phyloP scores from a whole-genome alignment of 371 early-diverging fungal species.

The Mortierella sp. region DNA sequence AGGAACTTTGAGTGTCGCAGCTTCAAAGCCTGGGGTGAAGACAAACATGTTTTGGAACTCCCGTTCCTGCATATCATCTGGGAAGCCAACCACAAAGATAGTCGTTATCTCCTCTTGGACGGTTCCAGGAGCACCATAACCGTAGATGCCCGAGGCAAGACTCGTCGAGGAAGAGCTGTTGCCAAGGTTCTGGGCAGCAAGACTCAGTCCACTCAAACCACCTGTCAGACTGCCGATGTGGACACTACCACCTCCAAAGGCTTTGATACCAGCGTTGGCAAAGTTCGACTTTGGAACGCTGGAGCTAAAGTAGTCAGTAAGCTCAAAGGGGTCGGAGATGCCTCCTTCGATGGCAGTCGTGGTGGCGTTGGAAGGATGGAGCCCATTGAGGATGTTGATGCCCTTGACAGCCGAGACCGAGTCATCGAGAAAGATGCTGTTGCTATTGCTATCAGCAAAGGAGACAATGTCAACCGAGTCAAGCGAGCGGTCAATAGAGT shows the following conservation, averaged over 20 bases:
- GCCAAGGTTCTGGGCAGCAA: slow-evolving; percentile 24
- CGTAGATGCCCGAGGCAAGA: slow-evolving; percentile 3
- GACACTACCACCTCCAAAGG: slow-evolving; percentile 23
- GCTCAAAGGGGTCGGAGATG: slow-evolving; percentile 42
- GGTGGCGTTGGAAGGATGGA: slow-evolving; percentile 2
- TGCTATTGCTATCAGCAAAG: slow-evolving; percentile 4
- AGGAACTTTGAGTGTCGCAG: slow-evolving; percentile 90
- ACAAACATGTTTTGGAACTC: slow-evolving; percentile 98
- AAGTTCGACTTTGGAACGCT: slow-evolving; percentile 32
- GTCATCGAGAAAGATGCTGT: slow-evolving; percentile 37
- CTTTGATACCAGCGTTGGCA: background rate
- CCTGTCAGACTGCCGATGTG: slow-evolving; percentile 46
- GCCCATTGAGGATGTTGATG: slow-evolving; percentile 37
- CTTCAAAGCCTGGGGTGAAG: slow-evolving; percentile 95
- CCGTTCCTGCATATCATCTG: slow-evolving; percentile 96
- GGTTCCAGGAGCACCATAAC: background rate
- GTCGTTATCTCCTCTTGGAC: slow-evolving; percentile 81
- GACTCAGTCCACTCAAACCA: slow-evolving; percentile 31
- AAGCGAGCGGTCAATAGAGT: background rate
- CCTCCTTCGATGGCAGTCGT: slow-evolving; percentile 7
- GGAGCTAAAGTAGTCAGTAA: slow-evolving; percentile 46
- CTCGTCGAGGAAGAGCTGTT: background rate
- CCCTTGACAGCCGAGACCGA: slow-evolving; percentile 18
- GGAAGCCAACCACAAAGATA: slow-evolving; percentile 97
- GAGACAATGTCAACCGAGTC: too few relatives aligned